Conservation (phyloP, 2,329 filamentous ascomycete species). For the Fusarium nisikadoi region DNA sequence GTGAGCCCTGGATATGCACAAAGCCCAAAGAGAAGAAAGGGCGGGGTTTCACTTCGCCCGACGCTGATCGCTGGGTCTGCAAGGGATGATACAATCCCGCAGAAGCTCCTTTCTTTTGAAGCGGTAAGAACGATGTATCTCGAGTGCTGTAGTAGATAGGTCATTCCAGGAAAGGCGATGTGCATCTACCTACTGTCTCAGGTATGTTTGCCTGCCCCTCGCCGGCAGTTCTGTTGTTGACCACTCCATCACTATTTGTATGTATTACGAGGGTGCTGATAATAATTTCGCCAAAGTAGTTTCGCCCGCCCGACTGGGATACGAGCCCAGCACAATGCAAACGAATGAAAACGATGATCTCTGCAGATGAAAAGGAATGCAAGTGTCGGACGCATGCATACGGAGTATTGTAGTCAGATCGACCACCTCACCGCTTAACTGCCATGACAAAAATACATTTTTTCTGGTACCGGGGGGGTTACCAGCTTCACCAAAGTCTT, state of each 20-base stretch:
- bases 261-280: background rate
- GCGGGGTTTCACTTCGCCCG: slow-evolving; percentile 32
- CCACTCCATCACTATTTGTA: background rate
- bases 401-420: background rate
- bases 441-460: background rate
- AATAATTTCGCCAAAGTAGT: background rate
- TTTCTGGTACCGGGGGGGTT: background rate
- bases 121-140: slow-evolving; percentile 11
- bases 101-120: slow-evolving; percentile 12
- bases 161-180: slow-evolving; percentile 7
- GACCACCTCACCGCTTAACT: slow-evolving; percentile 9
- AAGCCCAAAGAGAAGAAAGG: slow-evolving; percentile 37
- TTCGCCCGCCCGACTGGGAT: background rate
- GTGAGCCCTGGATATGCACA: slow-evolving; percentile 36
- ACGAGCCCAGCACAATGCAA: background rate
- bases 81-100: slow-evolving; percentile 34
- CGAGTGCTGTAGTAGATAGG: background rate
- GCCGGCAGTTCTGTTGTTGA: slow-evolving; percentile 12
- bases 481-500: slow-evolving; percentile 10
- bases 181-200: slow-evolving; percentile 4
- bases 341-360: slow-evolving; percentile 8
- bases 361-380: slow-evolving; percentile 1
- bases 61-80: slow-evolving; percentile 36
- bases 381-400: slow-evolving; percentile 4
- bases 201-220: background rate